Conservation (phyloP, 2,329 filamentous ascomycete genomes). For the Colletotrichum scovillei region DNA sequence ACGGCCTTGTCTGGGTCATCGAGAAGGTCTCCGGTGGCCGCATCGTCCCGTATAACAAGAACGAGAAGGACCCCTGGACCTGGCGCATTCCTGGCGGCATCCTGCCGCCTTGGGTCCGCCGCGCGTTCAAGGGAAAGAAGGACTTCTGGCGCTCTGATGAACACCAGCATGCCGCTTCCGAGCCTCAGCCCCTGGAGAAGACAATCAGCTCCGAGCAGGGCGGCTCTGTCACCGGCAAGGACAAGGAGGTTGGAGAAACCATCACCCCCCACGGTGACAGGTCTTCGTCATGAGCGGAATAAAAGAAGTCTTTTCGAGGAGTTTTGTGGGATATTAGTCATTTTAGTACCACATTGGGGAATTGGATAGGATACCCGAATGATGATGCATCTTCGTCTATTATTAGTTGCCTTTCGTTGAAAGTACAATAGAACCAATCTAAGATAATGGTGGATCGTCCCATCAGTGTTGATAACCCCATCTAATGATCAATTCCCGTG, state of each 20-base stretch:
- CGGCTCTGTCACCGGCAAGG: conserved; percentile 27
- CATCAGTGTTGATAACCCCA: not conserved
- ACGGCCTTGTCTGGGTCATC: conserved; percentile 76
- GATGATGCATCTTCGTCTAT: not conserved
- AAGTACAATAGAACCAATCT: conserved; percentile 5
- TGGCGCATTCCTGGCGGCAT: conserved; percentile 81
- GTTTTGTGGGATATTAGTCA: not conserved
- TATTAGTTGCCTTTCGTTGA: not conserved
- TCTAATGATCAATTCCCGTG: not conserved
- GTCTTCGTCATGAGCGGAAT: not conserved
- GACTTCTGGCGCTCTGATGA: conserved; percentile 74
- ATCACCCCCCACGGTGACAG: conserved; percentile 22
- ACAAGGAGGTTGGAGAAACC: conserved; percentile 32
- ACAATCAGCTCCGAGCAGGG: conserved; percentile 35
- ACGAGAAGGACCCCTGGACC: conserved; percentile 83
- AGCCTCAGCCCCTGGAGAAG: conserved; percentile 38
- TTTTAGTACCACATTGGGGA: not conserved
- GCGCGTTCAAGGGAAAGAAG: conserved; percentile 74
- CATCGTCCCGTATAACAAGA: conserved; percentile 79
- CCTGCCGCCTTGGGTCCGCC: conserved; percentile 78
- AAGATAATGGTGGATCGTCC: not conserved
- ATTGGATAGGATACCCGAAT: conserved; percentile 1
- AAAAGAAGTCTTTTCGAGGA: not conserved
- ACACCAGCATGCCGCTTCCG: conserved; percentile 32
- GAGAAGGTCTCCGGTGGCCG: conserved; percentile 75